Evolutionary conservation across 176 grass and related monocot species (phyloP).

Genomic region (Canna indica): DNA sequence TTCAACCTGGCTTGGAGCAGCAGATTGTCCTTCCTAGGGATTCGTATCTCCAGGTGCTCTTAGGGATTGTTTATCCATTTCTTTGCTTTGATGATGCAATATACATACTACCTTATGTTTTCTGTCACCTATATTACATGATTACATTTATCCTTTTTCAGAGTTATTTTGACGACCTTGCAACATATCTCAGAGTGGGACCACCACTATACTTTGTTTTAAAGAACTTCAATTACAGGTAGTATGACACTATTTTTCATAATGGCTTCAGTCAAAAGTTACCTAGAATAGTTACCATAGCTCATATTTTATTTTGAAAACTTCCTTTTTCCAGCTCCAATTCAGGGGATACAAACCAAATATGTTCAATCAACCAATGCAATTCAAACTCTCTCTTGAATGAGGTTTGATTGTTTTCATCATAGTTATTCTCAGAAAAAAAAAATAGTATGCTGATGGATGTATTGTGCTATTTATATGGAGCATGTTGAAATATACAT

Average conservation of each 20-base stretch:
- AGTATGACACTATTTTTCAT: not conserved
- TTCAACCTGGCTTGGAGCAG: conserved; percentile 94
- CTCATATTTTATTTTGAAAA: conserved; percentile 2
- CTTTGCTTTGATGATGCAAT: conserved; percentile 7
- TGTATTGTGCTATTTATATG: too few species aligned
- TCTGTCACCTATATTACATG: conserved; percentile 16
- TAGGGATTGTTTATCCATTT: conserved; percentile 3
- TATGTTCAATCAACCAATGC: conserved; percentile 92
- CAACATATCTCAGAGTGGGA: conserved; percentile 86
- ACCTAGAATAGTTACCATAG: not conserved
- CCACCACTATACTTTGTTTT: conserved; percentile 95
- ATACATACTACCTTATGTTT: conserved; percentile 1
- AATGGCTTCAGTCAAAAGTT: not conserved
- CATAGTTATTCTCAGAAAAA: conserved; percentile 6
- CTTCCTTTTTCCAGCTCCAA: conserved; percentile 50
- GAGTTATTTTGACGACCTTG: conserved; percentile 85
- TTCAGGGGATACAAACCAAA: conserved; percentile 70
- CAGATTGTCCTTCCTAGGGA: conserved; percentile 72
- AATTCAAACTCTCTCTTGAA: conserved; percentile 88
- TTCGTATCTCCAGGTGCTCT: conserved; percentile 84
- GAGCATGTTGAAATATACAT: too few species aligned
- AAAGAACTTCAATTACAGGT: conserved; percentile 98
- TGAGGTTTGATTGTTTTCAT: conserved; percentile 43
- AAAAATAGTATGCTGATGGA: not conserved
- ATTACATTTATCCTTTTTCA: conserved; percentile 24